A percentile compares a stretch with the other conserved stretches of the same genome.
These are phyloP conservation scores for Salix suchowensis DNA, from an alignment of 345 rosid species.

Conservation along the genomic window DNA sequence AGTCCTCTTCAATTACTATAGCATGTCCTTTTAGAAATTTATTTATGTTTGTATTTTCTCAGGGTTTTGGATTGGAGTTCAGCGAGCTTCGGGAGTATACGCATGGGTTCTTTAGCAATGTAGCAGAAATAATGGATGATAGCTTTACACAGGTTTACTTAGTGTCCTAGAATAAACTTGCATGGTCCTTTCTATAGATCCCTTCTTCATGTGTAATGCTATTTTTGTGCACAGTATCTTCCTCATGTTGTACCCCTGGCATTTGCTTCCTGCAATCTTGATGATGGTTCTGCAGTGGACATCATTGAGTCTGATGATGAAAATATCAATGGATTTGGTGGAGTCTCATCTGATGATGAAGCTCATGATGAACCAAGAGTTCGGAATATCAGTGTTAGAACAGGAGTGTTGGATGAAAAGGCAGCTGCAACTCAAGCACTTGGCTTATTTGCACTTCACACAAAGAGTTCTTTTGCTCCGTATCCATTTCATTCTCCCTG, in stretches of 20 bases:
- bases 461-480: slow-evolving; percentile 76
- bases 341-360: slow-evolving; percentile 98
- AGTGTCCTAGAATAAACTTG: slow-evolving; percentile 12
- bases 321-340: slow-evolving; percentile 76
- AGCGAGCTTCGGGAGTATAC: slow-evolving; percentile 98
- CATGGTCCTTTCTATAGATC: slow-evolving; percentile 1
- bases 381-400: slow-evolving; percentile 90
- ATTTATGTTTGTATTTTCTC: slow-evolving; percentile 20
- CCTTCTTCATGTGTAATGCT: slow-evolving; percentile 12
- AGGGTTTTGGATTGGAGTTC: slow-evolving; percentile 92
- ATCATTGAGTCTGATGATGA: slow-evolving; percentile 92
- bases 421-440: slow-evolving; percentile 99
- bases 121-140: slow-evolving; percentile 92
- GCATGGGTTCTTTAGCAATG: slow-evolving; percentile 96
- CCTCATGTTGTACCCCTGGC: slow-evolving; percentile 88
- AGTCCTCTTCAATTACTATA: slow-evolving; percentile 8
- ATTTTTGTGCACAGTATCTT: slow-evolving; percentile 62
- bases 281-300: slow-evolving; percentile 96
- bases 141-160: slow-evolving; percentile 66
- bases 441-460: slow-evolving; percentile 92
- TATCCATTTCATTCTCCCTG: slow-evolving; percentile 48
- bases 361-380: slow-evolving; percentile 94
- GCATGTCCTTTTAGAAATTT: neutral
- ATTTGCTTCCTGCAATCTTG: slow-evolving; percentile 90
- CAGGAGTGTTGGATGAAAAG: slow-evolving; percentile 98